These are phyloP conservation scores for Polytrichum commune DNA, from an alignment of 225 moss, liverwort and hornwort species.

Conservation along the genomic window DNA sequence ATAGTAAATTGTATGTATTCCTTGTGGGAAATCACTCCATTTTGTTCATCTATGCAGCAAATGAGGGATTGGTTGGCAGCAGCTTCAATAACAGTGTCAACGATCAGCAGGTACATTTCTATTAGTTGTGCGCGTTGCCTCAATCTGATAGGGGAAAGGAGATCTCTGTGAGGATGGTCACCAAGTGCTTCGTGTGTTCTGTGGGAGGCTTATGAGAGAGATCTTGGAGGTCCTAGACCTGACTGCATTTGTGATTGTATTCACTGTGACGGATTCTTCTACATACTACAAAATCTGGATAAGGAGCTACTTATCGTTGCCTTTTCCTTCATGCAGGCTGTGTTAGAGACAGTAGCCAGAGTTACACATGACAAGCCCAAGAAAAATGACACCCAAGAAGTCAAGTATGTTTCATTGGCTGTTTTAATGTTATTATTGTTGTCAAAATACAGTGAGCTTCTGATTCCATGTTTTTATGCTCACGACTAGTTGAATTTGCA, in stretches of 20 bases:
- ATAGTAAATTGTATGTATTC: neutral
- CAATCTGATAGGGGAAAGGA: too few relatives aligned
- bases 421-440: too few relatives aligned
- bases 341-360: conserved; percentile 89
- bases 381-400: conserved; percentile 87
- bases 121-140: too few relatives aligned
- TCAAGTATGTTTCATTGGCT: conserved; percentile 38
- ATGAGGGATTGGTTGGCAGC: conserved; percentile 90
- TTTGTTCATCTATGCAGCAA: conserved; percentile 36
- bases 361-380: conserved; percentile 93
- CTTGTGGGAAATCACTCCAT: neutral
- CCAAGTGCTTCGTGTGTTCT: too few relatives aligned
- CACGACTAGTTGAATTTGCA: neutral
- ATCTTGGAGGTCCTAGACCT: too few relatives aligned
- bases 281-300: neutral
- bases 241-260: neutral
- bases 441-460: neutral
- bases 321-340: conserved; percentile 44
- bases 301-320: neutral
- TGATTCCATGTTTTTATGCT: neutral
- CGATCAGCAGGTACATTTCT: conserved; percentile 61
- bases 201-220: too few relatives aligned
- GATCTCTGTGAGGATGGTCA: too few relatives aligned
- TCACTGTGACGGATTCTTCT: neutral
- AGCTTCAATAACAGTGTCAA: conserved; percentile 95